A percentile compares a stretch with the other conserved stretches of the same genome.
Conservation (phyloP, 352 stramenopile species). For the Pythium insidiosum region DNA sequence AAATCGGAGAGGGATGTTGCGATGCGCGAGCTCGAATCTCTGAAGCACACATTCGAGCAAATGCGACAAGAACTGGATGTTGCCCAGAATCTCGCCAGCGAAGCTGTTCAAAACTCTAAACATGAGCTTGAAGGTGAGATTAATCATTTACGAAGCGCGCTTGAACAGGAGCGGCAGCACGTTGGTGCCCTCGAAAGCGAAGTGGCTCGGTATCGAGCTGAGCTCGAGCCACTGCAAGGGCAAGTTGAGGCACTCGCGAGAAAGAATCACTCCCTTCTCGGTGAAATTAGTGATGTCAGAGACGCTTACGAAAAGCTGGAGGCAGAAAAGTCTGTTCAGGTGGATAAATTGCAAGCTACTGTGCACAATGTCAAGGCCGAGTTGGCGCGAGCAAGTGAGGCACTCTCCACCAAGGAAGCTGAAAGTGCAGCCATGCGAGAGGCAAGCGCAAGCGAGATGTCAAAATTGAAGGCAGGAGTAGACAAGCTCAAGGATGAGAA, state of each 20-base stretch:
- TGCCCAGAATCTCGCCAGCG: too few relatives aligned
- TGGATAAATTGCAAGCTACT: constrained; percentile 27
- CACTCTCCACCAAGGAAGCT: constrained; percentile 25
- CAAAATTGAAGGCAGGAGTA: constrained; percentile 15
- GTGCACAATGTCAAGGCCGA: constrained; percentile 29
- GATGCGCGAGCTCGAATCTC: constrained; percentile 9
- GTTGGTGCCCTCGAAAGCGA: constrained; percentile 37
- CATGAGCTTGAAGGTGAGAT: constrained; percentile 42
- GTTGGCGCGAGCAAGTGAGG: constrained; percentile 17
- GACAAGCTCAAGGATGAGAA: constrained; percentile 26
- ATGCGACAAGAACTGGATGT: constrained; percentile 18
- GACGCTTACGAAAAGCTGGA: constrained; percentile 46
- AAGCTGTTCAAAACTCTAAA: too few relatives aligned
- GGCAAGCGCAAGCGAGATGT: constrained; percentile 19
- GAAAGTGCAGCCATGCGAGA: constrained; percentile 23
- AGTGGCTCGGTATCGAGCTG: constrained; percentile 20
- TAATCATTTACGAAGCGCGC: constrained; percentile 33
- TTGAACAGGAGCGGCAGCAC: constrained; percentile 35
- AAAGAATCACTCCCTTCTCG: constrained; percentile 49
- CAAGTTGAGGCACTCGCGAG: constrained; percentile 51
- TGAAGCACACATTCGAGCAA: constrained; percentile 26
- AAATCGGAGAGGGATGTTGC: constrained; percentile 5
- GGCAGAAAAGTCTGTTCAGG: constrained; percentile 14
- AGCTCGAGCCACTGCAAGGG: constrained; percentile 29
- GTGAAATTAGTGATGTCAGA: constrained; percentile 34